These are phyloP conservation scores for Picochlorum sp. DNA, from an alignment of 139 green algal genomes.

Conservation along the genomic window DNA sequence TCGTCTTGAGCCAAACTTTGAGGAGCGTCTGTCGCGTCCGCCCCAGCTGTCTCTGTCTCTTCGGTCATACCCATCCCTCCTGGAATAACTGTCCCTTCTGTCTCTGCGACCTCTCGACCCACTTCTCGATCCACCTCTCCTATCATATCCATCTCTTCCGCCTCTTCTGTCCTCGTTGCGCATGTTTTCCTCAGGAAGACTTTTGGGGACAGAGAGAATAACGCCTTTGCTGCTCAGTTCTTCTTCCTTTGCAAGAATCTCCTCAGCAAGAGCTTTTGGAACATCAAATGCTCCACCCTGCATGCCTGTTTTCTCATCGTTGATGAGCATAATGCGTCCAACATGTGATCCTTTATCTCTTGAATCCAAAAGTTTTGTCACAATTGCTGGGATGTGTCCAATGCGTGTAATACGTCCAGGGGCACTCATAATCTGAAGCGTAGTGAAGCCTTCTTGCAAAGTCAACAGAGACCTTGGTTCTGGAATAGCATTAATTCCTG, in stretches of 20 bases:
- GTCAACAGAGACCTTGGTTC: conserved; percentile 59
- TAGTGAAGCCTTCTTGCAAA: conserved; percentile 60
- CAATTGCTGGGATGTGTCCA: conserved; percentile 41
- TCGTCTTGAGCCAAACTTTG: neutral
- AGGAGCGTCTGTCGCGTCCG: neutral
- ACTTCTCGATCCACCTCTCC: neutral
- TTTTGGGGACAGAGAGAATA: conserved; percentile 21
- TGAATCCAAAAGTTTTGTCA: conserved; percentile 24
- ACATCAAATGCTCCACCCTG: conserved; percentile 79
- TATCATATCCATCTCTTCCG: conserved; percentile 5
- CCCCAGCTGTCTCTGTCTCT: neutral
- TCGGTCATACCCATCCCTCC: conserved; percentile 1
- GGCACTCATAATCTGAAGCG: conserved; percentile 47
- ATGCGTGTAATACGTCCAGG: conserved; percentile 31
- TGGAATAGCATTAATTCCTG: conserved; percentile 71
- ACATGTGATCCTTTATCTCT: conserved; percentile 22
- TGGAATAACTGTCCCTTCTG: conserved; percentile 4
- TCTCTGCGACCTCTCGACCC: conserved; percentile 10
- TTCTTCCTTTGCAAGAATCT: conserved; percentile 32
- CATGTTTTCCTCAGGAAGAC: conserved; percentile 33
- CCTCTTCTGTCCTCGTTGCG: conserved; percentile 15
- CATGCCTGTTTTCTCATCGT: conserved; percentile 2
- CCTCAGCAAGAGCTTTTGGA: conserved; percentile 34
- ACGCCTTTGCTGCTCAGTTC: conserved; percentile 35
- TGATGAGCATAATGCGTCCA: conserved; percentile 52